Evolutionary conservation across 345 rosid species (phyloP), one percentile per base, ranked within the genome.

Genomic region (Hypericum androsaemum): DNA sequence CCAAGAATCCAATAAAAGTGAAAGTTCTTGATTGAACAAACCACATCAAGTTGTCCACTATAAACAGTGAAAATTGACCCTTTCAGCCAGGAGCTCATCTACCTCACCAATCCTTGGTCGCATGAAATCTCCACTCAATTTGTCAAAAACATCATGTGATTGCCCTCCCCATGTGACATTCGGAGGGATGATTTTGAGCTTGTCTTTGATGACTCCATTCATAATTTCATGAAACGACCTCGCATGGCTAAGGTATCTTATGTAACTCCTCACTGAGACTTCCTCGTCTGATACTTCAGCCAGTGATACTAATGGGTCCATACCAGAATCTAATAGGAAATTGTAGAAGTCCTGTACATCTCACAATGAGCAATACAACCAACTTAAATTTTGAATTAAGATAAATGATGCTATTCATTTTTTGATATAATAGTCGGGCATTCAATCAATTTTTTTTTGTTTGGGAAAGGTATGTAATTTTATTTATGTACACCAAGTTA

Each of bases 1-100:
- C 80, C 80, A 56, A 90, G 92, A 72, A 90, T 82, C 98, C 98
- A 90, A 59, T 73, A 87, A 11, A 90, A 87, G 38, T 75, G n/a
- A n/a, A n/a, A n/a, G n/a, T n/a, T n/a, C n/a, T n/a, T n/a, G n/a
- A n/a, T n/a, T n/a, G n/a, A n/a, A n/a, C n/a, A n/a, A n/a, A n/a
- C n/a, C n/a, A n/a, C n/a, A n/a, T n/a, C n/a, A n/a, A n/a, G n/a
- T n/a, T n/a, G n/a, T n/a, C n/a, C n/a, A n/a, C n/a, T n/a, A n/a
- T n/a, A n/a, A n/a, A n/a, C n/a, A n/a, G n/a, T n/a, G n/a, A n/a
- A n/a, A n/a, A n/a, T n/a, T n/a, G n/a, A n/a, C n/a, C n/a, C n/a
- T n/a, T n/a, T n/a, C n/a, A n/a, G n/a, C n/a, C n/a, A n/a, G n/a
- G n/a, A n/a, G n/a, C n/a, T n/a, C n/a, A n/a, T n/a, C n/a, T n/a